Base-by-base conservation (phyloP, 2,329 filamentous ascomycete species). In the Microdochium bolleyi region DNA sequence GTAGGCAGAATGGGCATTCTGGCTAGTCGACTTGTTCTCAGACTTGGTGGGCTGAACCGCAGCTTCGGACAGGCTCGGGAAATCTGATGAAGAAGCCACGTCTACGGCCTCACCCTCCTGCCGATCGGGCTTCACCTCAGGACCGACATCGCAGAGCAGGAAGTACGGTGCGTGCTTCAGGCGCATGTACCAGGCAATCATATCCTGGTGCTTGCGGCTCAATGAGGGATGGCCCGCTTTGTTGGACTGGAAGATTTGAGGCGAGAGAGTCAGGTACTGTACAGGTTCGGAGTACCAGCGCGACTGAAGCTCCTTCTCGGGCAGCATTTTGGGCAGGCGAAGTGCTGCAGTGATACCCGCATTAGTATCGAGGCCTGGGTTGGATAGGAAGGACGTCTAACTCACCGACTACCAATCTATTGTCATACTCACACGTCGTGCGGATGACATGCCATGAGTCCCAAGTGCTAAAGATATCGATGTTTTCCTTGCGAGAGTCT, bases 401-500 rank as follows among this genome's bases (percentile, higher is more conserved):
- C 89, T 75, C 85, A 96, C 92, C 89, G 69, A 96, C 83, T 62
- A 84, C 87, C 37, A 99, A 77, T 66, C 90, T 83, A 53, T 79
- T 72, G 68, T 86, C 87, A 70, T 99, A 97, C 71, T 85, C 87
- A 79, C 91, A 96, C 53, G 90, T 76, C 51, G 85, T 86, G 51
- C 94, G 82, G 62, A 99, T 87, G 22, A 86, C 78, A 67, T 99
- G 87, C 94, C 94, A 99, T 1, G 88, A 86, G 69, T 97, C 92
- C 95, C 95, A 99, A 2, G 85, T 79, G 51, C 85, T 85, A 68
- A 89, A 94, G 1, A 88, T 68, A 62, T 92, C 87, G 55, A 85
- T 73, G 22, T 83, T 77, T 30, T 74, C 58, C 10, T 62, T 55
- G 3, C 59, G 59, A 16, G 56, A 55, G 24, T 67, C 66, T 38